phyloP scores from a whole-genome alignment of 768 basidiomycete genomes.

The Suillus sp. region DNA sequence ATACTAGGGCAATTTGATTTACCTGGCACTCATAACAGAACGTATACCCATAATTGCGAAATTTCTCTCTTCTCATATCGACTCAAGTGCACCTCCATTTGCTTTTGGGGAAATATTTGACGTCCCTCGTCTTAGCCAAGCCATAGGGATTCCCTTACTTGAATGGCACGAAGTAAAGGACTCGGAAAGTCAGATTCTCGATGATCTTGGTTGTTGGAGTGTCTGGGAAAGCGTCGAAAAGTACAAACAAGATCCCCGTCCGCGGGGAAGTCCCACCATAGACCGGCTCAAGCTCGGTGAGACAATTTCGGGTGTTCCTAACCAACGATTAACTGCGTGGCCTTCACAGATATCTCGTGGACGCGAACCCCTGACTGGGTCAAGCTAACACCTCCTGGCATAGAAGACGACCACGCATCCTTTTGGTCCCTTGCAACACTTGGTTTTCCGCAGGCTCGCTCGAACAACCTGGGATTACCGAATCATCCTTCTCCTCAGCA shows the following conservation, averaged over 20 bases:
- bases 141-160: constrained; percentile 48
- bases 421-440: constrained; percentile 31
- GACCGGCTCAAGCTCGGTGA: constrained; percentile 16
- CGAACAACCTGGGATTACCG: constrained; percentile 8
- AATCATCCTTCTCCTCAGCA: constrained; percentile 23
- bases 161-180: constrained; percentile 70
- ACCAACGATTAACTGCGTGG: constrained; percentile 42
- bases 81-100: constrained; percentile 48
- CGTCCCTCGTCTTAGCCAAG: constrained; percentile 48
- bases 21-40: constrained; percentile 58
- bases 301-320: not conserved
- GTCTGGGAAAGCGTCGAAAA: constrained; percentile 25
- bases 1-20: constrained; percentile 59
- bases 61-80: constrained; percentile 62
- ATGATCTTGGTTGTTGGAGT: constrained; percentile 31
- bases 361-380: constrained; percentile 28
- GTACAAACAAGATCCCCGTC: constrained; percentile 14
- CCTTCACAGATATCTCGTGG: constrained; percentile 36
- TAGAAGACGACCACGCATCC: constrained; percentile 23
- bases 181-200: constrained; percentile 35
- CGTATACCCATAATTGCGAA: constrained; percentile 60
- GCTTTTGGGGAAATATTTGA: constrained; percentile 65
- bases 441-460: constrained; percentile 23
- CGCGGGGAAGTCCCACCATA: constrained; percentile 16
- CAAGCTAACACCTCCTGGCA: constrained; percentile 19